phyloP scores from a whole-genome alignment of 1,139 yeast species.

The Saccharomycopsis crataegensis region DNA sequence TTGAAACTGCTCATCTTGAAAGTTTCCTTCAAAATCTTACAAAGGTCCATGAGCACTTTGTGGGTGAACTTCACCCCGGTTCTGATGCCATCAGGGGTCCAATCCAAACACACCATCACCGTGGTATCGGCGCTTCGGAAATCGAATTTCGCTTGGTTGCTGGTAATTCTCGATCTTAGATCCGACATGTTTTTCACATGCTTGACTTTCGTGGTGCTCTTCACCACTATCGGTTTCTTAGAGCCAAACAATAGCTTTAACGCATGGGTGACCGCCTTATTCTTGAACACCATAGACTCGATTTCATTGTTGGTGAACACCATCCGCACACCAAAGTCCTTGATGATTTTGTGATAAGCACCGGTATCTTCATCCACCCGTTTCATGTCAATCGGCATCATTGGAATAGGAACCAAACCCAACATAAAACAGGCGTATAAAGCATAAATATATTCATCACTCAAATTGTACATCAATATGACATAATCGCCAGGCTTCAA shows the following conservation, averaged over 20 bases:
- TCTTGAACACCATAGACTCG: slow-evolving; percentile 55
- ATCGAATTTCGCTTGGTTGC: slow-evolving; percentile 38
- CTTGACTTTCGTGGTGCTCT: slow-evolving; percentile 65
- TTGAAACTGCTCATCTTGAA: slow-evolving; percentile 70
- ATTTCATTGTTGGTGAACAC: slow-evolving; percentile 75
- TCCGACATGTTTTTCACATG: slow-evolving; percentile 42
- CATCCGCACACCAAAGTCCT: slow-evolving; percentile 64
- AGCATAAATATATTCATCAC: slow-evolving; percentile 81
- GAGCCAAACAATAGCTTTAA: slow-evolving; percentile 40
- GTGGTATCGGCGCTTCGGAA: slow-evolving; percentile 36
- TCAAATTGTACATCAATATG: slow-evolving; percentile 75
- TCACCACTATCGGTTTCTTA: slow-evolving; percentile 37
- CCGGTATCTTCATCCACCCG: slow-evolving; percentile 71
- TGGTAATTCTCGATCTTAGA: slow-evolving; percentile 36
- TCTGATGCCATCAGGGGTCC: slow-evolving; percentile 67
- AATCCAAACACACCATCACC: slow-evolving; percentile 59
- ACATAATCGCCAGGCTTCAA: slow-evolving; percentile 65
- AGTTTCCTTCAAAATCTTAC: slow-evolving; percentile 87
- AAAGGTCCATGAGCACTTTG: slow-evolving; percentile 60
- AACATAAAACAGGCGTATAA: slow-evolving; percentile 79
- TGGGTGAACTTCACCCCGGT: slow-evolving; percentile 62
- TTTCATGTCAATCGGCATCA: slow-evolving; percentile 65
- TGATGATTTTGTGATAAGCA: slow-evolving; percentile 56
- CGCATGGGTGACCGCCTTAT: slow-evolving; percentile 57
- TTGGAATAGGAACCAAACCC: slow-evolving; percentile 75